Evolutionary conservation across 2,329 filamentous ascomycete species (phyloP).

Genomic region (Paracorniculantispora psalliotae): DNA sequence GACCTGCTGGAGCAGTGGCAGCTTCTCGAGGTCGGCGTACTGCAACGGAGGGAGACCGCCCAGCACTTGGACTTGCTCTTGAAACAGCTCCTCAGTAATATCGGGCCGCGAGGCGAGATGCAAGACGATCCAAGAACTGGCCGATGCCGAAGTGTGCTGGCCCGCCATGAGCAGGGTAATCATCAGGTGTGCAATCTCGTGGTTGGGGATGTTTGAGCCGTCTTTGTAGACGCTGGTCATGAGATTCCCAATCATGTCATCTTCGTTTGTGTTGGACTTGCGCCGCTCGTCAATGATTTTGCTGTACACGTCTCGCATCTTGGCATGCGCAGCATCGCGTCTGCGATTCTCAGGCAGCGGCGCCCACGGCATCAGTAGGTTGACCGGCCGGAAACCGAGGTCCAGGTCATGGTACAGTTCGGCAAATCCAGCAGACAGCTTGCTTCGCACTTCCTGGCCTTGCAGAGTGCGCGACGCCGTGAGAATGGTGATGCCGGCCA

Average conservation of each 20-base stretch:
- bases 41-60: constrained; percentile 25
- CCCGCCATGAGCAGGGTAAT: constrained; percentile 81
- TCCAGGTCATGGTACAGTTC: constrained; percentile 76
- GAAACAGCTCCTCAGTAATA: constrained; percentile 64
- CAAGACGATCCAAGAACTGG: constrained; percentile 72
- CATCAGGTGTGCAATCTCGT: constrained; percentile 80
- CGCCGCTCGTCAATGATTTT: constrained; percentile 64
- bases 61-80: constrained; percentile 57
- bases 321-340: constrained; percentile 64
- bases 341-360: constrained; percentile 71
- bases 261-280: constrained; percentile 33
- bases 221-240: constrained; percentile 75
- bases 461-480: constrained; percentile 74
- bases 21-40: neutral
- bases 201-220: constrained; percentile 62
- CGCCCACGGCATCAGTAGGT: constrained; percentile 76
- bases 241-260: constrained; percentile 71
- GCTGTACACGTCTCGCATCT: constrained; percentile 66
- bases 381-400: constrained; percentile 68
- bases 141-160: constrained; percentile 74
- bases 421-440: constrained; percentile 67
- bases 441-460: constrained; percentile 68
- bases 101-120: constrained; percentile 66
- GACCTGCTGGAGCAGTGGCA: constrained; percentile 23
- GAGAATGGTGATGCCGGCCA: constrained; percentile 76